phyloP scores from a whole-genome alignment of 257 asterid genomes.

The Nicotiana sylvestris region DNA sequence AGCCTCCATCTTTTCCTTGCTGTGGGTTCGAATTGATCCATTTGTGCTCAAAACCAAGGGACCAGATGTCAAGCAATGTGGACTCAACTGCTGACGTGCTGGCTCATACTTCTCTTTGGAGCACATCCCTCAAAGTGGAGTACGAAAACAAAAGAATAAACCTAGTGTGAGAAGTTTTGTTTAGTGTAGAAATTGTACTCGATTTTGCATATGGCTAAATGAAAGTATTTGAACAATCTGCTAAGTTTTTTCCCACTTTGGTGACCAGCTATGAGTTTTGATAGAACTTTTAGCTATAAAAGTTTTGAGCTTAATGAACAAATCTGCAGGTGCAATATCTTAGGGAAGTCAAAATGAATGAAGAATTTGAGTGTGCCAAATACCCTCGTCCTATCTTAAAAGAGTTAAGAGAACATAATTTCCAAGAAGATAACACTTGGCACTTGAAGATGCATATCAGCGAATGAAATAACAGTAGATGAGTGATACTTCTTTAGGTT shows the following conservation, averaged over 20 bases:
- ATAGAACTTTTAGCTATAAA: not conserved
- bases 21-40: slow-evolving; percentile 87
- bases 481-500: not conserved
- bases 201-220: slow-evolving; percentile 12
- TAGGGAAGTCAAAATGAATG: not conserved
- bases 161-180: slow-evolving; percentile 23
- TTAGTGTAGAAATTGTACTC: slow-evolving; percentile 20
- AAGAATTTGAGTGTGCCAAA: not conserved
- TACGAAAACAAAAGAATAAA: slow-evolving; percentile 31
- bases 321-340: not conserved
- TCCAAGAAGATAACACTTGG: not conserved
- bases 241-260: not conserved
- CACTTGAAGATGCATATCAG: not conserved
- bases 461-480: not conserved
- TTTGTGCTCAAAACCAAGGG: slow-evolving; percentile 71
- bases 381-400: not conserved
- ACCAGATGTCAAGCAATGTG: slow-evolving; percentile 75
- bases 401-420: not conserved
- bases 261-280: slow-evolving; percentile 3
- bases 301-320: not conserved
- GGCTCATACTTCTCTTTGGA: slow-evolving; percentile 7
- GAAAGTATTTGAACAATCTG: not conserved
- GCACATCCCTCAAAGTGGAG: slow-evolving; percentile 15
- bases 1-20: slow-evolving; percentile 87
- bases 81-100: slow-evolving; percentile 67